phyloP scores from a whole-genome alignment of 169 alveolate genomes.

The Plasmodium chabaudi region DNA sequence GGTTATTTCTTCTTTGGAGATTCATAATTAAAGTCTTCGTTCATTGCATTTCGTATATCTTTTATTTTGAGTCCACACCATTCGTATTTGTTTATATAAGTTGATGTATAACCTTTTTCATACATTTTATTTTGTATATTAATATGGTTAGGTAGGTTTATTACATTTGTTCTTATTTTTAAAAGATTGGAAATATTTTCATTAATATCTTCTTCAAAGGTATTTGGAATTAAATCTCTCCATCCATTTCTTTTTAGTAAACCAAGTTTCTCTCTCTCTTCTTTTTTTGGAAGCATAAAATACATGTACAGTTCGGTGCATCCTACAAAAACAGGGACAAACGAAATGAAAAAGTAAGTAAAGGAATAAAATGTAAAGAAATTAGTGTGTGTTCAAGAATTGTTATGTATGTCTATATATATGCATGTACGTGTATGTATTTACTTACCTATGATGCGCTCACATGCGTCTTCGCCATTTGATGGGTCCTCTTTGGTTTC shows the following conservation, averaged over 20 bases:
- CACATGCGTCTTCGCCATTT: constrained; percentile 28
- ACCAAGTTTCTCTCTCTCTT: constrained; percentile 83
- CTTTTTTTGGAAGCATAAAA: constrained; percentile 84
- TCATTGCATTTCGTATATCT: constrained; percentile 66
- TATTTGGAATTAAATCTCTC: constrained; percentile 82
- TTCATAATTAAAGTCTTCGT: constrained; percentile 65
- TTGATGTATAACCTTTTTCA: constrained; percentile 63
- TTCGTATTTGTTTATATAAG: constrained; percentile 65
- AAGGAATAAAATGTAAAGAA: not conserved
- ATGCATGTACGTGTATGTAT: no score
- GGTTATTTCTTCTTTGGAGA: constrained; percentile 47
- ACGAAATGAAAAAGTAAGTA: not conserved
- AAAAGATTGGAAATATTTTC: constrained; percentile 79
- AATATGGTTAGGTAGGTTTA: constrained; percentile 30
- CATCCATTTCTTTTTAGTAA: constrained; percentile 83
- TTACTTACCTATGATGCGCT: constrained; percentile 62
- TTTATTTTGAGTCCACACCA: constrained; percentile 74
- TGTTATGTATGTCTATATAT: not conserved
- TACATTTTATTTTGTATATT: constrained; percentile 48
- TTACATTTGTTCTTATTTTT: constrained; percentile 54
- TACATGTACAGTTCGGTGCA: constrained; percentile 87
- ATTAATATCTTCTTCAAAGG: constrained; percentile 77
- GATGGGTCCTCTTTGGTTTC: not conserved
- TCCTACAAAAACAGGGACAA: constrained; percentile 65
- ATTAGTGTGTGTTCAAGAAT: not conserved